Conservation (phyloP, 2,329 filamentous ascomycete species). For the Didymella lethalis region DNA sequence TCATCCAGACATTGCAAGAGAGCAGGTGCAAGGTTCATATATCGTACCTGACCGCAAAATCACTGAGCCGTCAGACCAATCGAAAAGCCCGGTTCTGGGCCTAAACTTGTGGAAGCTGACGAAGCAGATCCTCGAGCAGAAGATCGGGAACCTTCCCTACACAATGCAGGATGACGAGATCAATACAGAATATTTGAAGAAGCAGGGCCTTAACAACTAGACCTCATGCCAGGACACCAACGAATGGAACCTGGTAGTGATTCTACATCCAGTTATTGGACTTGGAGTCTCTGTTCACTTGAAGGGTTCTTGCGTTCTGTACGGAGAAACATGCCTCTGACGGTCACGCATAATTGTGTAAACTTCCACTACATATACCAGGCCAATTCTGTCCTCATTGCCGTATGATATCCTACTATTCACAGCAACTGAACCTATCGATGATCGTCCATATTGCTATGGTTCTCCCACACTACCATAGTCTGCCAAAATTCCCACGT, state of each 20-base stretch:
- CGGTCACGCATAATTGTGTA: not conserved
- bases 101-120: slow-evolving; percentile 58
- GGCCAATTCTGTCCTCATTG: not conserved
- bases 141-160: slow-evolving; percentile 46
- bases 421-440: not conserved
- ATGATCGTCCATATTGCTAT: not conserved
- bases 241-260: not conserved
- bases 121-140: slow-evolving; percentile 55
- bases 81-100: slow-evolving; percentile 53
- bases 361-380: not conserved
- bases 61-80: slow-evolving; percentile 53
- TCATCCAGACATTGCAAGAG: slow-evolving; percentile 53
- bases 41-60: slow-evolving; percentile 60
- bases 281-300: not conserved
- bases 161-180: slow-evolving; percentile 34
- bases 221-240: not conserved
- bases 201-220: slow-evolving; percentile 9
- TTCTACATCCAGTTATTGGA: not conserved
- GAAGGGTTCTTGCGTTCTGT: too few relatives aligned
- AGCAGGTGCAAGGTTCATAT: slow-evolving; percentile 58
- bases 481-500: not conserved
- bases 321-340: not conserved
- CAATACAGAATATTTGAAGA: slow-evolving; percentile 1
- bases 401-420: not conserved
- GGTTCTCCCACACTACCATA: not conserved